Conservation (phyloP, 495 filamentous ascomycete genomes). For the Niebla homalea region DNA sequence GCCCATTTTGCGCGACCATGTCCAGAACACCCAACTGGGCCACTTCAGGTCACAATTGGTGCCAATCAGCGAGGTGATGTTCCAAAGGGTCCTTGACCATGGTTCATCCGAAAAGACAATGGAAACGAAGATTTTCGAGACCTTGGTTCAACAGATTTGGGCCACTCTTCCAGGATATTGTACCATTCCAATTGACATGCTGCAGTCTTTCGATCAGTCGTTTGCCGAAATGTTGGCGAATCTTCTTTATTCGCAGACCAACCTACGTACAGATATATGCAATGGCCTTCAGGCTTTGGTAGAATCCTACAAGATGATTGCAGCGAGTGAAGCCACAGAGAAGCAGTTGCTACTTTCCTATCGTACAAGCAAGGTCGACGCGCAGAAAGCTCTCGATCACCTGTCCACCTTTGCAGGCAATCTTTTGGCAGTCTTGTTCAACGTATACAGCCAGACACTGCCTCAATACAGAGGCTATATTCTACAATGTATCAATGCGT, state of each 20-base stretch:
- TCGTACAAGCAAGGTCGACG: slow-evolving; percentile 59
- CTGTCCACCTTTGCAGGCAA: slow-evolving; percentile 70
- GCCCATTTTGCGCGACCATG: slow-evolving; percentile 72
- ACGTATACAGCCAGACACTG: slow-evolving; percentile 90
- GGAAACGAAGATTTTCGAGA: slow-evolving; percentile 95
- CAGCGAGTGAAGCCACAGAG: slow-evolving; percentile 42
- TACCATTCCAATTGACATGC: slow-evolving; percentile 71
- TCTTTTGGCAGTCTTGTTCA: slow-evolving; percentile 86
- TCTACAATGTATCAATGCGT: slow-evolving; percentile 85
- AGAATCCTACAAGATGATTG: slow-evolving; percentile 75
- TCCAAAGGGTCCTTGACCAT: slow-evolving; percentile 73
- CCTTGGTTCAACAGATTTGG: slow-evolving; percentile 91
- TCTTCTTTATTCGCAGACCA: slow-evolving; percentile 80
- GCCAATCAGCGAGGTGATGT: slow-evolving; percentile 78
- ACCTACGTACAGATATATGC: slow-evolving; percentile 76
- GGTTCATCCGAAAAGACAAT: slow-evolving; percentile 70
- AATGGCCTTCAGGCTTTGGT: slow-evolving; percentile 71
- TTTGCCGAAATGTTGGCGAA: slow-evolving; percentile 88
- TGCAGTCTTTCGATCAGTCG: slow-evolving; percentile 63
- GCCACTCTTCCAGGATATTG: slow-evolving; percentile 90
- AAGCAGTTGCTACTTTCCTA: slow-evolving; percentile 58
- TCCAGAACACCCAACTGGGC: slow-evolving; percentile 67
- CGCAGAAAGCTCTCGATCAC: slow-evolving; percentile 64
- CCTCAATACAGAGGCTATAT: slow-evolving; percentile 85
- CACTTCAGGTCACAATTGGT: slow-evolving; percentile 81